Evolutionary conservation across 2,329 filamentous ascomycete species (phyloP).

Genomic region (Aureobasidium sp.): DNA sequence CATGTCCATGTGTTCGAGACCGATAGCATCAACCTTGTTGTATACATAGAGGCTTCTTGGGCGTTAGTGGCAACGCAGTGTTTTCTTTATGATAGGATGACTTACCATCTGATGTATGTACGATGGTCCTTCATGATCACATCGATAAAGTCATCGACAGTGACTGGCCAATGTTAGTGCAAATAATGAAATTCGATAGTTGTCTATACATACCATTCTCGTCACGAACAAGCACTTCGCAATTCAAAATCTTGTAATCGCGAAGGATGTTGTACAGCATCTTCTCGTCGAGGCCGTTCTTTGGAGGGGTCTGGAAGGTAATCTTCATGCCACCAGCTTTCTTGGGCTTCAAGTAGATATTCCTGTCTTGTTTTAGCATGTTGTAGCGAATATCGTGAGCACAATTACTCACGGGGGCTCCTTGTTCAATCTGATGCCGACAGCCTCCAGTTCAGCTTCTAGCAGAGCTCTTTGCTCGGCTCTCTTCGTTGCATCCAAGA

Average conservation of each 20-base stretch:
- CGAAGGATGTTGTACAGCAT: conserved; percentile 96
- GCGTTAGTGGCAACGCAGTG: conserved; percentile 24
- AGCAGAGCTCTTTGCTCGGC: conserved; percentile 84
- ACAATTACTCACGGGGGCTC: conserved; percentile 63
- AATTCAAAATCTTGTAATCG: conserved; percentile 98
- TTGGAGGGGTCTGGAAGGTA: conserved; percentile 83
- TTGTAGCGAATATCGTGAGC: not conserved
- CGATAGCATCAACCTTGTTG: conserved; percentile 98
- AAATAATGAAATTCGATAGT: not conserved
- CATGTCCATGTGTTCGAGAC: conserved; percentile 84
- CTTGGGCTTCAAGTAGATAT: conserved; percentile 95
- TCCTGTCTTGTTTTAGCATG: conserved; percentile 42
- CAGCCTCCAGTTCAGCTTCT: conserved; percentile 87
- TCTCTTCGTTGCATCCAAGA: conserved; percentile 92
- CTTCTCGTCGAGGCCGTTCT: conserved; percentile 79
- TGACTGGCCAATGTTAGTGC: conserved; percentile 43
- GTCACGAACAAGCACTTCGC: conserved; percentile 89
- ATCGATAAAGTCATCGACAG: conserved; percentile 97
- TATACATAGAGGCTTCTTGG: conserved; percentile 74
- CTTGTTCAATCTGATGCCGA: conserved; percentile 86
- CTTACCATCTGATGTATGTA: conserved; percentile 78
- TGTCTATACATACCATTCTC: conserved; percentile 53
- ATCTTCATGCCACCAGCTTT: conserved; percentile 99
- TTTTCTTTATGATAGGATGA: not conserved
- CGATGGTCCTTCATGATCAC: conserved; percentile 99